Evolutionary conservation across 176 grass and related monocot genomes (phyloP), one percentile per base, ranked within the genome.

Genomic region (Musa beccarii): DNA sequence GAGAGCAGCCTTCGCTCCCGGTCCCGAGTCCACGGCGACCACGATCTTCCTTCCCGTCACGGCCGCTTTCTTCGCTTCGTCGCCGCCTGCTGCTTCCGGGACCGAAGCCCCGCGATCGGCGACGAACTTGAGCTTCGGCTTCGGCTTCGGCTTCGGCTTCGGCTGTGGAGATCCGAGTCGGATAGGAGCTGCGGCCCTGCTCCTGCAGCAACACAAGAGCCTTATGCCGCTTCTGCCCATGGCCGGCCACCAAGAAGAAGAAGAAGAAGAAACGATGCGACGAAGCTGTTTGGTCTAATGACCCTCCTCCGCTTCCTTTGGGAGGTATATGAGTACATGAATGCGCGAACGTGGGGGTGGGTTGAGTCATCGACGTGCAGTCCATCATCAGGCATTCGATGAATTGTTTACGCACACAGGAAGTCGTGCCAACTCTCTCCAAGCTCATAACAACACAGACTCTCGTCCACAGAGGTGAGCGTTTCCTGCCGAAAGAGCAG

Each of bases 1-100:
- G 10, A 92, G 86, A 51, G 89, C 86, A 75, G 49, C 89, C 50
- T 59, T 70, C 17, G 80, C 85, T 70, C 83, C 89, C 8, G 49
- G 59, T 20, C 24, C 53, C 7, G 77, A 71, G 51, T 83, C 64
- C 14, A 4, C 76, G 5, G 15, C 85, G 0, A 72, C 83, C 11
- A 91, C 57, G 17, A 91, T 81, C 78, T 85, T 85, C 74, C 82
- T 56, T 20, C 66, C 26, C 68, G 65, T 78, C 51, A 9, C 77
- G 11, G 50, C 68, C 63, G 14, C 53, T 73, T 49, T 78, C 56
- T 43, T 43, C 69, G 55, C 81, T 34, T 52, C 64, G 59, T 15
- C 55, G 28, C 25, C 57, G 19, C 26, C 25, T 43, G 34, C 34
- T 43, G 34, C 34, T 43, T 43, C 34, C 34, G 34, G 6, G 34